Conservation (phyloP, 1,284 basidiomycete genomes). For the Pseudozyma sp. region DNA sequence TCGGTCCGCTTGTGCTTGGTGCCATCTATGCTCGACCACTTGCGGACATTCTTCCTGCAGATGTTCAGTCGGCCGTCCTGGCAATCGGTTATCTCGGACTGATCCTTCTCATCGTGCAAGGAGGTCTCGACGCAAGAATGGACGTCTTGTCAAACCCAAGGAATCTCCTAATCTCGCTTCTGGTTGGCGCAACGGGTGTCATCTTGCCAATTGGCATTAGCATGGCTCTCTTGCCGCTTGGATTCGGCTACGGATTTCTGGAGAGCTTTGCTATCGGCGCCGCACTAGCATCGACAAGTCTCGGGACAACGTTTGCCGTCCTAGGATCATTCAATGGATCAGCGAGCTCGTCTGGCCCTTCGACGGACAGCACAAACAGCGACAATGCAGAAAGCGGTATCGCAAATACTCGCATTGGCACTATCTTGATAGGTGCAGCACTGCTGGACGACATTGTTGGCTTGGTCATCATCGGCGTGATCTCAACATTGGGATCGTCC, state of each 20-base stretch:
- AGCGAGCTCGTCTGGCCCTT: background rate
- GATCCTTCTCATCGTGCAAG: slow-evolving; percentile 74
- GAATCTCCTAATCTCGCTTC: slow-evolving; percentile 71
- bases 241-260: slow-evolving; percentile 68
- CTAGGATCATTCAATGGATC: slow-evolving; percentile 57
- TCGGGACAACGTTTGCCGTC: slow-evolving; percentile 74
- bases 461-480: slow-evolving; percentile 72
- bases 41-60: slow-evolving; percentile 69
- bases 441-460: slow-evolving; percentile 74
- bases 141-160: slow-evolving; percentile 52
- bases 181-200: slow-evolving; percentile 72
- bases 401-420: slow-evolving; percentile 72
- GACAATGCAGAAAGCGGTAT: slow-evolving; percentile 62
- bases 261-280: slow-evolving; percentile 74
- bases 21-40: slow-evolving; percentile 72
- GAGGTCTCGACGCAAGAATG: slow-evolving; percentile 60
- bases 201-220: slow-evolving; percentile 71
- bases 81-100: slow-evolving; percentile 73
- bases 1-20: slow-evolving; percentile 73
- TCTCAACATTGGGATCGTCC: slow-evolving; percentile 69
- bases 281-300: slow-evolving; percentile 73
- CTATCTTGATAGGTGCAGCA: slow-evolving; percentile 73
- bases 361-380: slow-evolving; percentile 7
- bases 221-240: slow-evolving; percentile 68
- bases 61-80: slow-evolving; percentile 71